Conservation (phyloP, 176 grass and related monocot genomes). For the Pontederia crassipes region DNA sequence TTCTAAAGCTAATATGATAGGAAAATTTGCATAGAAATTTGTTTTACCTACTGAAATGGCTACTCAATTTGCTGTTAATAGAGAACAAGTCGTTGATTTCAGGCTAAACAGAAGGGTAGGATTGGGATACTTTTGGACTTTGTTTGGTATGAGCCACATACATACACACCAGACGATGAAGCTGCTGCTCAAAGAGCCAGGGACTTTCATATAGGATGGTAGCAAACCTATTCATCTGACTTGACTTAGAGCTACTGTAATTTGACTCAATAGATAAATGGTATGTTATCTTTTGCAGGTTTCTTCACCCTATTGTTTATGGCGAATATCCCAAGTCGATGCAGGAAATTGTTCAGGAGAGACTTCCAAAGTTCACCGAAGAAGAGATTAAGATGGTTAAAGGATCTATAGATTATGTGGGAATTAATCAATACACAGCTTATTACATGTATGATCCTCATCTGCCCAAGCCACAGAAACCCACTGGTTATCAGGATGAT, state of each 20-base stretch:
- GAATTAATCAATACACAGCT: constrained; percentile 81
- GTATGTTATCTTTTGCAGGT: constrained; percentile 28
- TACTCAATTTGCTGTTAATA: neutral
- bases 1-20: too few species aligned
- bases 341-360: constrained; percentile 52
- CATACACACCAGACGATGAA: constrained; percentile 41
- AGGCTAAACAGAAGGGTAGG: constrained; percentile 63
- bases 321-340: constrained; percentile 56
- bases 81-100: neutral
- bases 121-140: constrained; percentile 94
- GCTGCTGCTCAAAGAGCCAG: constrained; percentile 70
- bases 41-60: too few species aligned
- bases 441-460: constrained; percentile 63
- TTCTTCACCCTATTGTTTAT: constrained; percentile 61
- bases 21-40: too few species aligned
- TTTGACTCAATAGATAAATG: neutral
- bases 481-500: constrained; percentile 54
- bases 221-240: constrained; percentile 1
- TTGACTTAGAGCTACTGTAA: neutral
- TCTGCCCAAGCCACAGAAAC: constrained; percentile 22
- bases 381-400: constrained; percentile 73
- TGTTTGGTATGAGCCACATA: constrained; percentile 75
- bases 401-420: constrained; percentile 69
- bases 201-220: constrained; percentile 96
- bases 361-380: constrained; percentile 58